phyloP scores from a whole-genome alignment of 257 asterid species.

The Petrea volubilis region DNA sequence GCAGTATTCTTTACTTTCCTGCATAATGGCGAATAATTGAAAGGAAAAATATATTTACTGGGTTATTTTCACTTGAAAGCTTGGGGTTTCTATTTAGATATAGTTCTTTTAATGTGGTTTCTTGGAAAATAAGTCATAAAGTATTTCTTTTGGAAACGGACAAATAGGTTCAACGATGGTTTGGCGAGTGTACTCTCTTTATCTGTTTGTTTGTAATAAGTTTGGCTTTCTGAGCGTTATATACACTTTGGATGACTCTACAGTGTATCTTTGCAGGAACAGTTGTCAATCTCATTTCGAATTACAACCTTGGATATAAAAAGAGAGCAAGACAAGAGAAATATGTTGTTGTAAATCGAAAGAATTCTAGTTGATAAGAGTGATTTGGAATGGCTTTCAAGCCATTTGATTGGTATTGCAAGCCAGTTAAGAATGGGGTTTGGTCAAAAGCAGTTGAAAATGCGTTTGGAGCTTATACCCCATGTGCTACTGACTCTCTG shows the following conservation, averaged over 20 bases:
- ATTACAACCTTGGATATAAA: background rate
- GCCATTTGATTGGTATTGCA: constrained; percentile 87
- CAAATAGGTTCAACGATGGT: background rate
- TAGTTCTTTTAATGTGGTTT: background rate
- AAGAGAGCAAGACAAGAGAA: background rate
- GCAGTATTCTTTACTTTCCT: background rate
- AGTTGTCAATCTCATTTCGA: constrained; percentile 3
- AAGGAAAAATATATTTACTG: background rate
- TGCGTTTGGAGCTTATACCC: constrained; percentile 89
- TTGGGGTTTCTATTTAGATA: background rate
- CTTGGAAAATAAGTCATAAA: background rate
- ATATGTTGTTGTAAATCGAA: constrained; percentile 31
- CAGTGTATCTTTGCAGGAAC: constrained; percentile 27
- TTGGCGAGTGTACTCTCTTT: background rate
- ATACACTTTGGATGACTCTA: constrained; percentile 8
- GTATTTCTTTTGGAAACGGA: background rate
- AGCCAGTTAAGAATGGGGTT: constrained; percentile 71
- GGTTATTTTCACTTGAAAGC: background rate
- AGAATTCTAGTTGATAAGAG: constrained; percentile 3
- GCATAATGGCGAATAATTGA: background rate
- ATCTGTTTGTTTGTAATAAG: background rate
- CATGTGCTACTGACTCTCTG: constrained; percentile 80
- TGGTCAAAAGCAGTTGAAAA: constrained; percentile 82
- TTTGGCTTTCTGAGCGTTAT: background rate
- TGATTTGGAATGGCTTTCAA: constrained; percentile 59